A percentile compares a stretch with the other conserved stretches of the same genome.
phyloP scores from a whole-genome alignment of 2,329 filamentous ascomycete species.

The Aspergillus niger region DNA sequence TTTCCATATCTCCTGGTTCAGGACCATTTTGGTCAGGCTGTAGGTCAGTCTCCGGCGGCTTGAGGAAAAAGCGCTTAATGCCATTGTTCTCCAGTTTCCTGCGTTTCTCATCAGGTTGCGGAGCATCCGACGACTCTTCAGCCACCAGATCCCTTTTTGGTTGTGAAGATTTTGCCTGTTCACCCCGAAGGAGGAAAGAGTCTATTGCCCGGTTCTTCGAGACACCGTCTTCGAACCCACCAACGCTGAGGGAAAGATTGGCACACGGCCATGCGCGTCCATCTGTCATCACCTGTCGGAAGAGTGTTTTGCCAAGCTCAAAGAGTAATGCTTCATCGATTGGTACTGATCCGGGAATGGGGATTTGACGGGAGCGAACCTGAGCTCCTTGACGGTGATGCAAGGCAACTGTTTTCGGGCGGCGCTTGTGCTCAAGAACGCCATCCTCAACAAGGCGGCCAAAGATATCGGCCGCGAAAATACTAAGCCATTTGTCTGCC shows the following conservation, averaged over 20 bases:
- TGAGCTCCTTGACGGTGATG: slow-evolving; percentile 76
- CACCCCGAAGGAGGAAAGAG: slow-evolving; percentile 73
- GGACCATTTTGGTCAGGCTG: slow-evolving; percentile 8
- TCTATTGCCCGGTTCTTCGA: slow-evolving; percentile 84
- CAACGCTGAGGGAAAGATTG: slow-evolving; percentile 85
- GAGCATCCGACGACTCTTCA: slow-evolving; percentile 14
- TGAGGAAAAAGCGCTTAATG: slow-evolving; percentile 62
- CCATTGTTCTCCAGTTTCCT: slow-evolving; percentile 52
- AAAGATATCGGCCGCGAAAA: slow-evolving; percentile 90
- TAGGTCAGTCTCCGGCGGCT: slow-evolving; percentile 26
- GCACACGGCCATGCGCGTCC: slow-evolving; percentile 84
- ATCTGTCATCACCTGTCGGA: slow-evolving; percentile 76
- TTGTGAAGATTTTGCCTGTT: slow-evolving; percentile 55
- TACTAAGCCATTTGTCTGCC: slow-evolving; percentile 80
- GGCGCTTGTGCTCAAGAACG: slow-evolving; percentile 79
- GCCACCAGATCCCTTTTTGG: slow-evolving; percentile 20
- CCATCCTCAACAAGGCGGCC: slow-evolving; percentile 88
- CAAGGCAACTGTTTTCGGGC: slow-evolving; percentile 82
- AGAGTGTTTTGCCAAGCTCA: slow-evolving; percentile 71
- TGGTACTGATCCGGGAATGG: slow-evolving; percentile 73
- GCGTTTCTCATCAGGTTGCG: slow-evolving; percentile 42
- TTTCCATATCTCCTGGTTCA: not conserved
- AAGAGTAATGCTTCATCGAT: slow-evolving; percentile 74
- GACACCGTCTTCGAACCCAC: slow-evolving; percentile 88
- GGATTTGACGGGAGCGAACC: slow-evolving; percentile 71